phyloP scores from a whole-genome alignment of 2,329 filamentous ascomycete species.

The Pseudopithomyces chartarum region DNA sequence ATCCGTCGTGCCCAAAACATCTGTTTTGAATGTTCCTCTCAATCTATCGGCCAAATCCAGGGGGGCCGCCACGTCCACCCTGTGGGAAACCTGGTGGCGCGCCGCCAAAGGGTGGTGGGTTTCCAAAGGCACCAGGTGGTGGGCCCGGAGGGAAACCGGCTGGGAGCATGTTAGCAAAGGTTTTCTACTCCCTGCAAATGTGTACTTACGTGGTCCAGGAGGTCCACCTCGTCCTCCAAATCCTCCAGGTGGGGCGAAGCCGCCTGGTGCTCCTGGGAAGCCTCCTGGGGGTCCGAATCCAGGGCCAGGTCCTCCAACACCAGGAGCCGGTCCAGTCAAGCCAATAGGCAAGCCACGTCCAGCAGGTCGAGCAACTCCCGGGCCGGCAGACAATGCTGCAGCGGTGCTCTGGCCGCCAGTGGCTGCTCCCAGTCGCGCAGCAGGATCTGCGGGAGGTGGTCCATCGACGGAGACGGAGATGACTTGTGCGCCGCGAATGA shows the following conservation, averaged over 20 bases:
- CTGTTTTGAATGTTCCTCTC: neutral
- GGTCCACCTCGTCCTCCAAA: slow-evolving; percentile 44
- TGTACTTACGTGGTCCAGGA: slow-evolving; percentile 43
- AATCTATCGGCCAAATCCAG: slow-evolving; percentile 32
- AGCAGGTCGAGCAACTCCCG: slow-evolving; percentile 88
- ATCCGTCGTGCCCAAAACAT: too few relatives aligned
- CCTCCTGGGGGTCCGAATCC: slow-evolving; percentile 59
- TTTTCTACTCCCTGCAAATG: neutral
- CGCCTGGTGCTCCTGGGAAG: slow-evolving; percentile 52
- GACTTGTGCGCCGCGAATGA: slow-evolving; percentile 92
- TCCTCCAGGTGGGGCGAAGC: slow-evolving; percentile 42
- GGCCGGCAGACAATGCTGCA: slow-evolving; percentile 71
- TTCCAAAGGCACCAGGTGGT: slow-evolving; percentile 54
- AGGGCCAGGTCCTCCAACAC: slow-evolving; percentile 79
- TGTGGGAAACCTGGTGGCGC: slow-evolving; percentile 27
- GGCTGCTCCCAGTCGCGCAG: slow-evolving; percentile 80
- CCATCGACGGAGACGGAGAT: slow-evolving; percentile 95
- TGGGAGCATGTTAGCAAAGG: slow-evolving; percentile 29
- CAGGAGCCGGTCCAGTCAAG: slow-evolving; percentile 85
- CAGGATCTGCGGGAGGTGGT: slow-evolving; percentile 91
- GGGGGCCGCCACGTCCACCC: slow-evolving; percentile 32
- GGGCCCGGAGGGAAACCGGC: slow-evolving; percentile 52
- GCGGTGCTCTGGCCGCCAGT: slow-evolving; percentile 69
- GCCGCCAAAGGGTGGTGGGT: slow-evolving; percentile 11
- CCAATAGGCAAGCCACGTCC: slow-evolving; percentile 84